Conservation (phyloP, 140 eudicot species). For the Anethum foeniculum region DNA sequence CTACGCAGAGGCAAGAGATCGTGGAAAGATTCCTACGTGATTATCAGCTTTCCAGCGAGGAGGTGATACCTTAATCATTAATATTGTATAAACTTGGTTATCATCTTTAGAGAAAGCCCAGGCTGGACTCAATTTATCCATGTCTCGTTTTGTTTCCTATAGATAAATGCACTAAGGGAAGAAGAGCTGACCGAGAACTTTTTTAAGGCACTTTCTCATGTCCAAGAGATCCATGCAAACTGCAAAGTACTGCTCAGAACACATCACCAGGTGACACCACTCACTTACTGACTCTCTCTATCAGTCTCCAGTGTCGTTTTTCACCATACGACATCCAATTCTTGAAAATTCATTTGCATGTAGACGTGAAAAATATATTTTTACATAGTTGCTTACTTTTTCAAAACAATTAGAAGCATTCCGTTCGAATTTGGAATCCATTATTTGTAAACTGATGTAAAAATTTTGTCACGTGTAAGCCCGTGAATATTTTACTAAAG, state of each 20-base stretch:
- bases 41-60: conserved; percentile 88
- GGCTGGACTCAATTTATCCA: not conserved
- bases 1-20: conserved; percentile 95
- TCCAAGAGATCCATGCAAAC: conserved; percentile 92
- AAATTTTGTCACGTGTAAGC: not conserved
- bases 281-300: not conserved
- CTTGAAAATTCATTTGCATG: not conserved
- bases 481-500: not conserved
- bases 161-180: conserved; percentile 89
- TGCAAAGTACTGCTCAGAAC: conserved; percentile 95
- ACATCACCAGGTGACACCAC: conserved; percentile 73
- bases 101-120: not conserved
- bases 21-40: conserved; percentile 89
- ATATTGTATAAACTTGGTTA: not conserved
- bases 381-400: not conserved
- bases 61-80: conserved; percentile 35
- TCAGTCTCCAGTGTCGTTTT: not conserved
- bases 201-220: conserved; percentile 95
- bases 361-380: not conserved
- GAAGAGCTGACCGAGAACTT: conserved; percentile 83
- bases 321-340: not conserved
- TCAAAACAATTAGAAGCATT: not conserved
- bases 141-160: conserved; percentile 13
- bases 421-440: not conserved
- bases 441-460: not conserved